A percentile compares a stretch with the other conserved stretches of the same genome.
These are phyloP conservation scores for Fusarium citri DNA, from an alignment of 2,329 filamentous ascomycete genomes.

Conservation along the genomic window DNA sequence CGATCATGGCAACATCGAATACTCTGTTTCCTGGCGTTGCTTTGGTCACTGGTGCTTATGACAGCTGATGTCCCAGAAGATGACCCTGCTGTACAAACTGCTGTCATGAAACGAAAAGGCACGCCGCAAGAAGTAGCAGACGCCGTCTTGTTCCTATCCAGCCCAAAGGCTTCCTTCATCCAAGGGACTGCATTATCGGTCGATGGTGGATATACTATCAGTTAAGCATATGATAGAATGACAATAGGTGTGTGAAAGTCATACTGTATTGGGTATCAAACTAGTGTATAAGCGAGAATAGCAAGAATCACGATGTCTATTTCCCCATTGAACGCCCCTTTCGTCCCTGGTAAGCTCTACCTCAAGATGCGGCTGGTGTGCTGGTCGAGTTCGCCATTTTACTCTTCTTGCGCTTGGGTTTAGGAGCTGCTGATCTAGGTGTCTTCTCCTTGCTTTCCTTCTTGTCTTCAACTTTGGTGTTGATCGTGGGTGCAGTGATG, in stretches of 20 bases:
- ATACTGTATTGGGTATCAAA: slow-evolving; percentile 44
- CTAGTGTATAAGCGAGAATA: slow-evolving; percentile 12
- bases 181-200: slow-evolving; percentile 58
- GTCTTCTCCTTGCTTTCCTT: slow-evolving; percentile 62
- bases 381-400: slow-evolving; percentile 54
- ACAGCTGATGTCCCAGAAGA: slow-evolving; percentile 54
- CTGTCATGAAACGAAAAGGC: slow-evolving; percentile 55
- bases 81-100: slow-evolving; percentile 49
- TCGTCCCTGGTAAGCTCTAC: background rate
- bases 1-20: slow-evolving; percentile 9
- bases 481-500: slow-evolving; percentile 52
- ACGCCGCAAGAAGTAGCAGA: slow-evolving; percentile 61
- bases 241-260: background rate
- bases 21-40: slow-evolving; percentile 49
- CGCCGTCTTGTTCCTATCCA: slow-evolving; percentile 58
- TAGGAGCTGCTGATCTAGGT: slow-evolving; percentile 56
- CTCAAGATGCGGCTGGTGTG: slow-evolving; percentile 50
- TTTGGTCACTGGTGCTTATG: slow-evolving; percentile 52
- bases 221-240: background rate
- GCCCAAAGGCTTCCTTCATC: slow-evolving; percentile 59
- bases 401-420: slow-evolving; percentile 62
- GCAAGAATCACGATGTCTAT: background rate
- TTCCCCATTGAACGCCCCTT: slow-evolving; percentile 16
- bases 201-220: slow-evolving; percentile 59
- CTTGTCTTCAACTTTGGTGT: slow-evolving; percentile 58